These are phyloP conservation scores for Citeromyces hawaiiensis DNA, from an alignment of 1,139 yeast genomes.

Conservation along the genomic window DNA sequence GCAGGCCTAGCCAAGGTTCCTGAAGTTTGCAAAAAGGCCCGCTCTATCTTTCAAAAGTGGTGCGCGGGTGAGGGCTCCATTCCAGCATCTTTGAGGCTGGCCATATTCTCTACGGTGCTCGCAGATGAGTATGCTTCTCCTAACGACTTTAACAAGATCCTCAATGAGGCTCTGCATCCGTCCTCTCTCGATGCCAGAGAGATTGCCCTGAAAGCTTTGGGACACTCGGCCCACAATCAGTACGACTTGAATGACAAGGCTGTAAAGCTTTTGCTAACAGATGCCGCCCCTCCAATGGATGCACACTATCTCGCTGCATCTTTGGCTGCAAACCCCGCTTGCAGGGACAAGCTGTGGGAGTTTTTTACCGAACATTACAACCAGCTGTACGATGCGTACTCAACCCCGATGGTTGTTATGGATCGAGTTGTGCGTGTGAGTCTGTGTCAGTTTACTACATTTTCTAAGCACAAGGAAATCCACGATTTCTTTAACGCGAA, in stretches of 20 bases:
- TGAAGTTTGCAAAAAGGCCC: neutral
- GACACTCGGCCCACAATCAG: slow-evolving; percentile 24
- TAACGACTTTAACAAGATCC: slow-evolving; percentile 31
- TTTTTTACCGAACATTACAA: slow-evolving; percentile 43
- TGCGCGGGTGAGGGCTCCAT: neutral
- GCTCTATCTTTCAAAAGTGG: neutral
- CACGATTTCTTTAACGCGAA: slow-evolving; percentile 33
- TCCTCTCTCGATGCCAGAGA: slow-evolving; percentile 56
- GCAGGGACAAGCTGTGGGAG: slow-evolving; percentile 39
- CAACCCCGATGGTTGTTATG: slow-evolving; percentile 45
- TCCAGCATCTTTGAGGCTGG: slow-evolving; percentile 22
- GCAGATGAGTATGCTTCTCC: slow-evolving; percentile 25
- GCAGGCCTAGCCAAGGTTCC: slow-evolving; percentile 36
- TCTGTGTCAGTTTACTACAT: slow-evolving; percentile 30
- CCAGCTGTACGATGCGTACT: slow-evolving; percentile 29
- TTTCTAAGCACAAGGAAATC: slow-evolving; percentile 1
- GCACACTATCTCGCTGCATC: slow-evolving; percentile 43
- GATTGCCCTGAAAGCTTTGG: slow-evolving; percentile 47
- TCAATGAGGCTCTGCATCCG: slow-evolving; percentile 40
- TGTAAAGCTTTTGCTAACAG: slow-evolving; percentile 24
- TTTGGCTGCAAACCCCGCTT: slow-evolving; percentile 33
- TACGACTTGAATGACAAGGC: slow-evolving; percentile 23
- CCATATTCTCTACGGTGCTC: slow-evolving; percentile 39
- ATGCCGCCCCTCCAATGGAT: slow-evolving; percentile 57
- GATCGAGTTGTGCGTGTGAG: slow-evolving; percentile 51